Base-by-base conservation (phyloP, 179 eudicot genomes). In the Nepenthes alata region DNA sequence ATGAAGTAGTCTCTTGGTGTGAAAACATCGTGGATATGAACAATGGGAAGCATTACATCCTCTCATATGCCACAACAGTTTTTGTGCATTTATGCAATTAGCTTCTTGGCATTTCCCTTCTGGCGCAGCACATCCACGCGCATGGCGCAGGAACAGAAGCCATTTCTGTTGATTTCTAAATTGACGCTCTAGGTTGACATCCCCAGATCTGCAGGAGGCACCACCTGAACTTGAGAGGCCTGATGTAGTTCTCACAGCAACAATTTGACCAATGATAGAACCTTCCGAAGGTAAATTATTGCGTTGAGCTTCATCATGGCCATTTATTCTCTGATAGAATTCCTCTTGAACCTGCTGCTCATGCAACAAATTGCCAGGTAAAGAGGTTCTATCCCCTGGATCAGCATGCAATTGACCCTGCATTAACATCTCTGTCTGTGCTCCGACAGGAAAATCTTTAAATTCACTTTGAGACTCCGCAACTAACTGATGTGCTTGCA, bases 141-240 rank as follows among this genome's bases (percentile, higher is more conserved):
- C 97, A 80, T 94, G 99, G 58, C 75, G 65, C 81, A 94, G 66
- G 72, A 87, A 82, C 69, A 94, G 70, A 59, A 91, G 69, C 99
- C 97, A 94, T 78, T 78, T 82, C 64, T 65, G 72, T 76, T 87
- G 99, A 67, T 81, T 78, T 68, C 9, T 73, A 64, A 57, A 80
- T 41, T 41, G 45, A 4, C 8, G 45, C 56, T 84, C 91, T 67
- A 80, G 84, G 53, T 61, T 48, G n/a, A 67, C 59, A 67, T 70
- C 73, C 65, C 53, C 61, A 48, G 83, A 68, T 72, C 67, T 74
- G 57, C 58, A 64, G 56, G 62, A 55, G 45, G 76, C 41, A 36
- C 75, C 79, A 69, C 74, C 69, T 25, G 69, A 39, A 57, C 66
- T 68, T 51, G 75, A 69, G 52, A 85, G 78, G 4, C 70, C 80